Evolutionary conservation across 2,329 filamentous ascomycete genomes (phyloP).

Genomic region (Aspergillus proliferans): DNA sequence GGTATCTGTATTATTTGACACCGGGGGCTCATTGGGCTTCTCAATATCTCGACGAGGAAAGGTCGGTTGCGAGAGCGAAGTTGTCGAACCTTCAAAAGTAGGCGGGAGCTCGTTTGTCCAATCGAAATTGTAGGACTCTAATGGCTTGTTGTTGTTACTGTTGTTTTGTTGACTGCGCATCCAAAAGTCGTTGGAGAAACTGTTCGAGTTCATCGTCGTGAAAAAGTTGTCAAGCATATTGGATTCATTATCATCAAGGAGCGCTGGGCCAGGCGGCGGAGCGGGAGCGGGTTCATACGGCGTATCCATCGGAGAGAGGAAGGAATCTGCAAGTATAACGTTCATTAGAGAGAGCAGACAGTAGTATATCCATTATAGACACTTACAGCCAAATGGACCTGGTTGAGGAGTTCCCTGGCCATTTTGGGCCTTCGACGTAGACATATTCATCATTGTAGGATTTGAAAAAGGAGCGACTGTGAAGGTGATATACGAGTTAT

Average conservation of each 20-base stretch:
- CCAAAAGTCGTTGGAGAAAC: constrained; percentile 35
- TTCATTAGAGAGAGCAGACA: constrained; percentile 4
- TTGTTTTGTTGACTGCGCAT: constrained; percentile 22
- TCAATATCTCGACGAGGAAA: constrained; percentile 20
- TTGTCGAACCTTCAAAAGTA: constrained; percentile 59
- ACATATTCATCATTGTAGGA: constrained; percentile 31
- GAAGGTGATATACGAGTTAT: neutral
- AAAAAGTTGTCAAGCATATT: constrained; percentile 50
- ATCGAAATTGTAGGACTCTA: constrained; percentile 22
- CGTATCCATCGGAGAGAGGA: constrained; percentile 29
- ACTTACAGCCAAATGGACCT: constrained; percentile 64
- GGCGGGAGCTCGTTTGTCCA: constrained; percentile 53
- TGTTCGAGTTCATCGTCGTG: constrained; percentile 36
- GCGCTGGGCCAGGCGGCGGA: constrained; percentile 57
- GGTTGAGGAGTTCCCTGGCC: constrained; percentile 48
- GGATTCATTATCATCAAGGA: constrained; percentile 55
- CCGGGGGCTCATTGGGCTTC: constrained; percentile 19
- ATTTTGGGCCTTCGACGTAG: constrained; percentile 22
- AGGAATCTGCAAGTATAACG: constrained; percentile 21
- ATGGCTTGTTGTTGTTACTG: constrained; percentile 8
- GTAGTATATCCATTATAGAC: constrained; percentile 1
- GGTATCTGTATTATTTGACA: constrained; percentile 20
- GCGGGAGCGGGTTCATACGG: constrained; percentile 50
- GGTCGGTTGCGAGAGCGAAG: constrained; percentile 54
- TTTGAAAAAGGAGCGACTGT: neutral